These are phyloP conservation scores for Gossypium gossypioides DNA, from an alignment of 441 rosid genomes.

Conservation along the genomic window DNA sequence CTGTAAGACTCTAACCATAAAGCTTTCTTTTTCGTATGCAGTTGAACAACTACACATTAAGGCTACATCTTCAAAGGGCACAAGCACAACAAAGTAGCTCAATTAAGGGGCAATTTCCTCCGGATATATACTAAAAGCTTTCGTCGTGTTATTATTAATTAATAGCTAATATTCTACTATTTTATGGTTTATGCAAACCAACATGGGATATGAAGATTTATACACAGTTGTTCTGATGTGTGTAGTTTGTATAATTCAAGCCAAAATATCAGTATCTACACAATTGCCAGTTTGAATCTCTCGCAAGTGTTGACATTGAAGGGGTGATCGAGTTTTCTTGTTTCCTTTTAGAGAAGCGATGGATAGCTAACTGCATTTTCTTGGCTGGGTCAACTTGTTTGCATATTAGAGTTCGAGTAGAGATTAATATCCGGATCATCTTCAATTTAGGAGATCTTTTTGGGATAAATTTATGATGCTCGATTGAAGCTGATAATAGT, in stretches of 20 bases:
- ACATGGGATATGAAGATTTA: background rate
- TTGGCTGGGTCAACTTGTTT: background rate
- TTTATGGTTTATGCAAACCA: background rate
- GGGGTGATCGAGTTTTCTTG: background rate
- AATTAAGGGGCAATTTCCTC: background rate
- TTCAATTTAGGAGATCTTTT: no score
- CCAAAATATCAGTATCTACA: background rate
- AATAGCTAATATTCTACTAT: background rate
- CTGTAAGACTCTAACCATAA: background rate
- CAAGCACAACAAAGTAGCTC: background rate
- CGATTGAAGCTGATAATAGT: no score
- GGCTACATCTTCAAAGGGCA: constrained; percentile 5
- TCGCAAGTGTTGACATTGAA: background rate
- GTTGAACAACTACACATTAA: constrained; percentile 7
- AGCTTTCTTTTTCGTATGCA: background rate
- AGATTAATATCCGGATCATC: no score
- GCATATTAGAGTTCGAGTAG: no score
- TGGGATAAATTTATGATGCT: no score
- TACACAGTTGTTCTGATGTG: background rate
- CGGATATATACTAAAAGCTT: background rate
- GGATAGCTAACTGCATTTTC: background rate
- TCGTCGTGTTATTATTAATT: background rate
- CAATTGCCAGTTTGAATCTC: background rate
- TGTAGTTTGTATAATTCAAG: background rate
- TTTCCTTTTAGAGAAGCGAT: background rate